phyloP scores from a whole-genome alignment of 768 basidiomycete species.

The Pisolithus tinctorius region DNA sequence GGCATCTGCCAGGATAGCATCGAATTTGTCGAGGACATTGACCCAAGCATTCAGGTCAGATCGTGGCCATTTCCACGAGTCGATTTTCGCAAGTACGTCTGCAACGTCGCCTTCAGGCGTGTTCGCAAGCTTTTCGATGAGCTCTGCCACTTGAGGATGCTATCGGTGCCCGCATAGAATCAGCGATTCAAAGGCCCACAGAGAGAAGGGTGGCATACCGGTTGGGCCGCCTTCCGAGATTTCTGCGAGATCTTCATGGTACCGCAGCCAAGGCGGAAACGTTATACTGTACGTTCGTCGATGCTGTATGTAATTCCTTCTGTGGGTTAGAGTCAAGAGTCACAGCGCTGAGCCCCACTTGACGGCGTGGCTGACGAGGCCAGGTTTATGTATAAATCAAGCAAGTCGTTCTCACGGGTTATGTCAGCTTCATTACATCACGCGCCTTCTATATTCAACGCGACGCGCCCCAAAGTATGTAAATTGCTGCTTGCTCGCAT shows the following conservation, averaged over 20 bases:
- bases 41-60: conserved; percentile 98
- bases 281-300: conserved; percentile 7
- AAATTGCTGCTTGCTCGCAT: not conserved
- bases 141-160: conserved; percentile 75
- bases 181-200: conserved; percentile 11
- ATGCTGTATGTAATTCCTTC: not conserved
- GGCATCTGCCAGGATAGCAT: conserved; percentile 75
- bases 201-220: conserved; percentile 39
- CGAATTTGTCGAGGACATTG: conserved; percentile 93
- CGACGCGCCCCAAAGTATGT: conserved; percentile 4
- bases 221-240: conserved; percentile 74
- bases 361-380: not conserved
- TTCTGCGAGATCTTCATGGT: conserved; percentile 84
- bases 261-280: conserved; percentile 44
- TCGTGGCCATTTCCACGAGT: conserved; percentile 89
- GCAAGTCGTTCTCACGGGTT: conserved; percentile 19
- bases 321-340: conserved; percentile 2
- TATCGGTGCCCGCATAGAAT: conserved; percentile 20
- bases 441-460: not conserved
- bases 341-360: conserved; percentile 1
- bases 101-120: conserved; percentile 69
- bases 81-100: conserved; percentile 58
- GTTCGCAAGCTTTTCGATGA: conserved; percentile 63
- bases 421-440: not conserved
- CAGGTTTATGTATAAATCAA: conserved; percentile 27